Base-by-base conservation (phyloP, 208 protist genomes). In the Balamuthia mandrillaris region DNA sequence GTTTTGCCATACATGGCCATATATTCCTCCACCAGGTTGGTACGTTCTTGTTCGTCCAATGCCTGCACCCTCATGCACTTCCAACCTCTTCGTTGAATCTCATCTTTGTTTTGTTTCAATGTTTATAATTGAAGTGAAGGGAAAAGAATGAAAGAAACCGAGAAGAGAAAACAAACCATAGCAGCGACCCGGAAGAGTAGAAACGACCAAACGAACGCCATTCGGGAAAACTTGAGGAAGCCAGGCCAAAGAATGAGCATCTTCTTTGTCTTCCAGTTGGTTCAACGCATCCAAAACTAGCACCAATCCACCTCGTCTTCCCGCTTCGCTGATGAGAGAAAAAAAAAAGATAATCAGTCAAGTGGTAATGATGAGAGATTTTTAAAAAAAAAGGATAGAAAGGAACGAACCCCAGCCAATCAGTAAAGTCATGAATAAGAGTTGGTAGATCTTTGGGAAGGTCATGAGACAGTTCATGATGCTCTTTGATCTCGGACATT, bases 271-370 rank as follows among this genome's bases (percentile, higher is more conserved):
- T 16, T 84, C 78, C 21, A 84, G 78, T 27, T 84, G 78, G 51
- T 84, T 84, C 12, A 84, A 60, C 3, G 78, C 78, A 37, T 84
- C 78, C 33, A 84, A 60, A 4, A 84, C 78, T 16, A 84, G 39
- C 7, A 63, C 3, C 3, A 84, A n/a, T 4, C 78, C 78, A n/a
- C 78, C 78, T 2, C 78, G 78, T 33, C n/a, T 35, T 16, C 18
- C 29, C 7, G 78, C 78, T 24, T 84, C 78, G 41, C 21, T 37
- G 27, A n/a, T n/a, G n/a, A n/a, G n/a, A n/a, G n/a, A n/a, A n/a
- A n/a, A n/a, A n/a, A n/a, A n/a, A n/a, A n/a, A n/a, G n/a, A n/a
- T n/a, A n/a, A n/a, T n/a, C n/a, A n/a, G n/a, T n/a, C n/a, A n/a
- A n/a, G n/a, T n/a, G n/a, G n/a, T n/a, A n/a, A n/a, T n/a, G n/a